Percentiles rank a stretch among this genome's conserved stretches.
These are phyloP conservation scores for Serendipita sp. DNA, from an alignment of 768 basidiomycete genomes.

Conservation along the genomic window DNA sequence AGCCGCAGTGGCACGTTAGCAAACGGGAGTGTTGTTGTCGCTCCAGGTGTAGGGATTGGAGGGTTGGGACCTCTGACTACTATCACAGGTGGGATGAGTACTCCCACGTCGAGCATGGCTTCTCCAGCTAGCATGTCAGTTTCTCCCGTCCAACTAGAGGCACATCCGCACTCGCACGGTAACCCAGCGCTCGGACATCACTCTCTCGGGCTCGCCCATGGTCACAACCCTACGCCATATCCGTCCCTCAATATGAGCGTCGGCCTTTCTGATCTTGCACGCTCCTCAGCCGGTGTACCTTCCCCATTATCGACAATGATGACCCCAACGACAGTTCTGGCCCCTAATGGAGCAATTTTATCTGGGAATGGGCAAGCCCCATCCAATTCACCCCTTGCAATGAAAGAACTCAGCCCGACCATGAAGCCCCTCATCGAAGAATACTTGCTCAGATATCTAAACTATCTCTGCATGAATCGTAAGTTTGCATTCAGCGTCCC, in stretches of 20 bases:
- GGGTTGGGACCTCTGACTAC: neutral
- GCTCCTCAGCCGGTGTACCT: no score
- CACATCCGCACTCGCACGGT: no score
- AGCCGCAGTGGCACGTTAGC: conserved; percentile 2
- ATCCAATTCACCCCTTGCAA: neutral
- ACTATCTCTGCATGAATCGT: conserved; percentile 5
- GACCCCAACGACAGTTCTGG: no score
- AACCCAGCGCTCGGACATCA: no score
- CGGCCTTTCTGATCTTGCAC: no score
- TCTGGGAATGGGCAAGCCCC: neutral
- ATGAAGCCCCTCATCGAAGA: neutral
- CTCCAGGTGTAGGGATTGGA: neutral
- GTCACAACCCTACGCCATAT: no score
- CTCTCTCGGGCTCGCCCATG: no score
- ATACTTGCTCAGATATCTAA: neutral
- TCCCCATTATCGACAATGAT: no score
- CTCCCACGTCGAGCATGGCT: no score
- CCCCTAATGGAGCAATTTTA: no score
- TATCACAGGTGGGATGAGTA: no score
- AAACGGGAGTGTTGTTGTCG: neutral
- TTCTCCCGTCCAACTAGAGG: neutral
- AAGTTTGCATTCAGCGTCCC: neutral
- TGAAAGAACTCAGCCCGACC: neutral
- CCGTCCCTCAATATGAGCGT: no score
- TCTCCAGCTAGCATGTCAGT: neutral